A percentile compares a stretch with the other conserved stretches of the same genome.
phyloP scores from a whole-genome alignment of 129 eudicot genomes.

The Arctium lappa region DNA sequence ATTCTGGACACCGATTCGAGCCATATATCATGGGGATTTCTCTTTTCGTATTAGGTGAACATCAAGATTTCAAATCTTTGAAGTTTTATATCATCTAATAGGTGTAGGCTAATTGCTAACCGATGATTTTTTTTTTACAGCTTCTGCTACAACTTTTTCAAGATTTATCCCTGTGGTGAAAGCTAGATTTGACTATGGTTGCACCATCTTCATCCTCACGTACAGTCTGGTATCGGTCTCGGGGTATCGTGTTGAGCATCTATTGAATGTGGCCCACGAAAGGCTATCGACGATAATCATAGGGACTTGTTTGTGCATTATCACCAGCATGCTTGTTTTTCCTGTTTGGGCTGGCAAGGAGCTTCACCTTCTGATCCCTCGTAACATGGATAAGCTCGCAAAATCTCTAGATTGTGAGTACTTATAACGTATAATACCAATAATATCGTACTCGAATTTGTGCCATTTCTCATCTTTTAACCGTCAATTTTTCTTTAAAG shows the following conservation, averaged over 20 bases:
- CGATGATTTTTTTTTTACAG: constrained; percentile 23
- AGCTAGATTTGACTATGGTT: constrained; percentile 72
- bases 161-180: constrained; percentile 73
- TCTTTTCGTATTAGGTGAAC: constrained; percentile 62
- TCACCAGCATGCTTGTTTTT: constrained; percentile 47
- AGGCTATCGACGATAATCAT: constrained; percentile 59
- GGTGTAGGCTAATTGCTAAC: not conserved
- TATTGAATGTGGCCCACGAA: constrained; percentile 49
- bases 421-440: not conserved
- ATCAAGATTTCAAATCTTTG: not conserved
- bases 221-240: constrained; percentile 75
- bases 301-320: constrained; percentile 62
- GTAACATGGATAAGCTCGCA: constrained; percentile 63
- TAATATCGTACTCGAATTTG: not conserved
- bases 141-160: constrained; percentile 60
- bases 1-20: constrained; percentile 47
- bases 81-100: not conserved
- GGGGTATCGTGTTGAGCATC: constrained; percentile 67
- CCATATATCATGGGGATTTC: constrained; percentile 55
- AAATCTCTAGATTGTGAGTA: constrained; percentile 56
- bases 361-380: constrained; percentile 49
- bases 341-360: constrained; percentile 85
- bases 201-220: constrained; percentile 71
- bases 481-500: constrained; percentile 20
- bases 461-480: not conserved